Evolutionary conservation across 164 flowering plant species (phyloP).

Genomic region (Chloranthus sessilifolius): DNA sequence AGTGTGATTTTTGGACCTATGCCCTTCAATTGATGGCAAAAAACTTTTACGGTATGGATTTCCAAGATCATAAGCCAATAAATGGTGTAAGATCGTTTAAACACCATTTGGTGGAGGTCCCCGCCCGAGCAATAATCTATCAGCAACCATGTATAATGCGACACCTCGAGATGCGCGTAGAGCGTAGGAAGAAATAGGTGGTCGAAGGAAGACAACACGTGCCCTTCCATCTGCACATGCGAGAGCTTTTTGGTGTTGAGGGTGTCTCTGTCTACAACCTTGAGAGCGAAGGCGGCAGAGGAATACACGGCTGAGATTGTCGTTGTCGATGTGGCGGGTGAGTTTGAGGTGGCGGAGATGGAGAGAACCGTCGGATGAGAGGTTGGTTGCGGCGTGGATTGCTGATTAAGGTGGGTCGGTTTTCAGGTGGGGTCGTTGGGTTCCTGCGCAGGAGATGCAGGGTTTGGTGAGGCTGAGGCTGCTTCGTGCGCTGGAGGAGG

Average conservation of each 20-base stretch:
- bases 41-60: too few species aligned
- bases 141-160: conserved; percentile 69
- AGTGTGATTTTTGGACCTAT: too few species aligned
- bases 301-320: conserved; percentile 74
- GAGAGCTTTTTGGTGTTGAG: conserved; percentile 44
- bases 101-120: conserved; percentile 70
- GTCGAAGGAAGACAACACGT: conserved; percentile 51
- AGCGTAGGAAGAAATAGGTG: conserved; percentile 87
- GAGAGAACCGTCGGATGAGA: conserved; percentile 49
- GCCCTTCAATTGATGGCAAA: too few species aligned
- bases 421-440: conserved; percentile 42
- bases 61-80: too few species aligned
- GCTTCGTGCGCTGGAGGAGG: conserved; percentile 59
- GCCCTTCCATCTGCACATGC: conserved; percentile 56
- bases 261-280: conserved; percentile 62
- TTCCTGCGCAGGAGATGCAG: conserved; percentile 23
- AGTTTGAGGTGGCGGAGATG: conserved; percentile 75
- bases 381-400: conserved; percentile 49
- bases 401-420: conserved; percentile 70
- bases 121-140: conserved; percentile 82
- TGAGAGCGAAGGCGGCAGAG: conserved; percentile 80
- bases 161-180: conserved; percentile 64
- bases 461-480: conserved; percentile 71
- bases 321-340: conserved; percentile 65
- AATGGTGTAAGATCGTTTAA: too few species aligned